A percentile compares a stretch with the other conserved stretches of the same genome.
Conservation (phyloP, 768 basidiomycete species). For the Mycena metata region DNA sequence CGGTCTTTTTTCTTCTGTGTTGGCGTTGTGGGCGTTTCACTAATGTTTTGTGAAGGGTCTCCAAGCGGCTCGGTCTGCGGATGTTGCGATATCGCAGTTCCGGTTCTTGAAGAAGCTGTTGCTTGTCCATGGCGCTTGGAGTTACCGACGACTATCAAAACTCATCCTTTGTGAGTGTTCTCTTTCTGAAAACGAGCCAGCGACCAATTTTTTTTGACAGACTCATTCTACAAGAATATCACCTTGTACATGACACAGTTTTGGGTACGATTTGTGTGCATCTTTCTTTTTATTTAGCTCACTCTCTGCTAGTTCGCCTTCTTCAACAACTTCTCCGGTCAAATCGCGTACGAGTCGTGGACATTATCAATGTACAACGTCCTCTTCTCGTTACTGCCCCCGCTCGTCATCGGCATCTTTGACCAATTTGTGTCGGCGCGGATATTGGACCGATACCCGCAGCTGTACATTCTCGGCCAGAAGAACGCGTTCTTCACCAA, state of each 20-base stretch:
- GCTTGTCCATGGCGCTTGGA: slow-evolving; percentile 98
- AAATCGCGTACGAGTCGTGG: slow-evolving; percentile 99
- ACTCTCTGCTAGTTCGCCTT: slow-evolving; percentile 86
- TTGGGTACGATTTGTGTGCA: slow-evolving; percentile 71
- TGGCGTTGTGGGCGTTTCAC: too few species aligned
- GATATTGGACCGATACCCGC: slow-evolving; percentile 96
- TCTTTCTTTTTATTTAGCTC: neutral
- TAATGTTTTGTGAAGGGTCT: slow-evolving; percentile 71
- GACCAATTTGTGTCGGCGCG: slow-evolving; percentile 99
- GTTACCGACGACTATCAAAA: slow-evolving; percentile 94
- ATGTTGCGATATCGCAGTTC: slow-evolving; percentile 98
- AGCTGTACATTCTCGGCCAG: slow-evolving; percentile 95
- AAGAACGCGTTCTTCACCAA: slow-evolving; percentile 94
- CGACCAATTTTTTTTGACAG: slow-evolving; percentile 54
- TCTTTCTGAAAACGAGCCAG: neutral
- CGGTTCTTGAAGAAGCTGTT: slow-evolving; percentile 94
- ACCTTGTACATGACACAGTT: slow-evolving; percentile 98
- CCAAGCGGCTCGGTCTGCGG: slow-evolving; percentile 97
- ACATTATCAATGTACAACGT: slow-evolving; percentile 98
- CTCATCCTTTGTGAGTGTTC: slow-evolving; percentile 88
- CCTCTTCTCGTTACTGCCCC: slow-evolving; percentile 94
- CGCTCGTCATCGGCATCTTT: slow-evolving; percentile 97
- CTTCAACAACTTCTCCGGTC: slow-evolving; percentile 99
- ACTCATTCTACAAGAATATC: slow-evolving; percentile 99
- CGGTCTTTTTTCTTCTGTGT: slow-evolving; percentile 26